These are phyloP conservation scores for Phaffia australis DNA, from an alignment of 768 basidiomycete genomes.

Conservation along the genomic window DNA sequence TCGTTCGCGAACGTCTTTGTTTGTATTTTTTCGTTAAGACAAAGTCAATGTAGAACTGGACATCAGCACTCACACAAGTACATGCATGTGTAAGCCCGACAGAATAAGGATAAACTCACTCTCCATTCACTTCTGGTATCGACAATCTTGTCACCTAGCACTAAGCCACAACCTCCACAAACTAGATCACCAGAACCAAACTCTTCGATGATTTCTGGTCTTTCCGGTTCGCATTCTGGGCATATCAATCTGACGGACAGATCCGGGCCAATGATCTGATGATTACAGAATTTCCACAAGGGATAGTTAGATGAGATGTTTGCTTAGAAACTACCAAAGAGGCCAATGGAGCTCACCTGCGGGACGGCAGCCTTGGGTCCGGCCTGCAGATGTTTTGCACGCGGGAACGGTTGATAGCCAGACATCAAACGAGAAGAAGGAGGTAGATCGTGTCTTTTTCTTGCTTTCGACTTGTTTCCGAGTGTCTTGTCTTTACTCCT, in stretches of 20 bases:
- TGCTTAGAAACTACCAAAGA: background rate
- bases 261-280: constrained; percentile 31
- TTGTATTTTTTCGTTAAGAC: constrained; percentile 13
- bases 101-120: constrained; percentile 42
- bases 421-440: too few species aligned
- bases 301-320: background rate
- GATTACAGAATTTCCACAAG: background rate
- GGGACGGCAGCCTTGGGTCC: constrained; percentile 11
- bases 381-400: constrained; percentile 7
- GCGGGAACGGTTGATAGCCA: background rate
- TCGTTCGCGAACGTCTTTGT: constrained; percentile 94
- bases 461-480: too few species aligned
- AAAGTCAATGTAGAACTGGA: constrained; percentile 12
- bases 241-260: constrained; percentile 51
- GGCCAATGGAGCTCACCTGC: background rate
- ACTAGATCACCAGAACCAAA: constrained; percentile 97
- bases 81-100: constrained; percentile 2
- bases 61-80: constrained; percentile 3
- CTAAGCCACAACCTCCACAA: constrained; percentile 50
- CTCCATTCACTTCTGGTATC: constrained; percentile 97
- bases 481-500: too few species aligned
- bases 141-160: constrained; percentile 89
- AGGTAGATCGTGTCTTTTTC: too few species aligned
- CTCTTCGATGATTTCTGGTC: constrained; percentile 91
- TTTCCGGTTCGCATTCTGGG: constrained; percentile 87